phyloP scores from a whole-genome alignment of 1,139 yeast species.

The Blastobotrys petasosporus region DNA sequence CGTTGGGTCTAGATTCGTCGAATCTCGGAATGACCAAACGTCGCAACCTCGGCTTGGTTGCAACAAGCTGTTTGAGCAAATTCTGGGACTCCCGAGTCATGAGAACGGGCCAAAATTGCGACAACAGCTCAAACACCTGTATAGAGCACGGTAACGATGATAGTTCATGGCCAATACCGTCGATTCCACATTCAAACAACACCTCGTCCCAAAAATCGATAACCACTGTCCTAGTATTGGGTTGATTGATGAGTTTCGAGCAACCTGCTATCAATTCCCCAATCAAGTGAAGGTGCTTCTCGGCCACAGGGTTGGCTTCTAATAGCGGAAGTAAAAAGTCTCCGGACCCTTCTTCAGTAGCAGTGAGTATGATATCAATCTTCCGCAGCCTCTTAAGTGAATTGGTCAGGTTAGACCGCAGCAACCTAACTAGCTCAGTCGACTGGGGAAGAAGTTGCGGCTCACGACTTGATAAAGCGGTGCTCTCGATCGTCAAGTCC shows the following conservation, averaged over 20 bases:
- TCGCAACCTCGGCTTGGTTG: not conserved
- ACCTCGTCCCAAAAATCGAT: slow-evolving; percentile 1
- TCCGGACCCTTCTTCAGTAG: not conserved
- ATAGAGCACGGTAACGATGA: not conserved
- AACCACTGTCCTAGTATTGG: not conserved
- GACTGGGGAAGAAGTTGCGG: not conserved
- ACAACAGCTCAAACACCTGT: slow-evolving; percentile 1
- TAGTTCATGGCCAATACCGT: not conserved
- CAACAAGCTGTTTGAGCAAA: not conserved
- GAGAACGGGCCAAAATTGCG: slow-evolving; percentile 5
- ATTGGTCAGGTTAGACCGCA: not conserved
- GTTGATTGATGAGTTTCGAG: not conserved
- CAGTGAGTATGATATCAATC: not conserved
- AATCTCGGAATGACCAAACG: slow-evolving; percentile 2
- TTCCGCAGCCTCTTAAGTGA: not conserved
- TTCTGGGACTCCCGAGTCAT: not conserved
- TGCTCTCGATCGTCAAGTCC: not conserved
- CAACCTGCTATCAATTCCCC: not conserved
- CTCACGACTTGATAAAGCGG: not conserved
- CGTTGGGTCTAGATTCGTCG: not conserved
- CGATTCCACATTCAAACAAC: not conserved
- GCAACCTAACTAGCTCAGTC: not conserved
- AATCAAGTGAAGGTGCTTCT: not conserved
- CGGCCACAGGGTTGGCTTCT: not conserved
- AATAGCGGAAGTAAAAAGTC: not conserved